These are phyloP conservation scores for Alternaria angustiovoidea DNA, from an alignment of 2,329 filamentous ascomycete species.

Conservation along the genomic window DNA sequence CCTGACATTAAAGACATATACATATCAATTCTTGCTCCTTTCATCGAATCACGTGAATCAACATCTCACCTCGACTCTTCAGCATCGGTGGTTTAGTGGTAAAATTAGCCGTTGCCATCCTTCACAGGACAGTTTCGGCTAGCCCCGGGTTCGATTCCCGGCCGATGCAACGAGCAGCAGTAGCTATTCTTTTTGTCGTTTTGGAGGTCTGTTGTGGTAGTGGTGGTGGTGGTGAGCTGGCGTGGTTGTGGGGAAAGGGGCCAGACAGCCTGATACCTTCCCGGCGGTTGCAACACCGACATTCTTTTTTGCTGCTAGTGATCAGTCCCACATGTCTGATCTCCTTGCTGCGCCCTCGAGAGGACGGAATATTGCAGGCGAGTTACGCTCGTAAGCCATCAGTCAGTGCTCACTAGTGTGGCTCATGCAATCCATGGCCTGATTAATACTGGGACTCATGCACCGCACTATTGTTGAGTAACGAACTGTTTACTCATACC, in stretches of 20 bases:
- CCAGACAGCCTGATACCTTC: background rate
- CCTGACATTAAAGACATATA: no score
- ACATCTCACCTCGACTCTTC: background rate
- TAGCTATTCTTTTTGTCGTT: background rate
- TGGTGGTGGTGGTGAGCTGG: background rate
- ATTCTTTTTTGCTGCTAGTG: background rate
- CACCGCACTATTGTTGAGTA: background rate
- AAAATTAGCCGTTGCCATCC: constrained; percentile 25
- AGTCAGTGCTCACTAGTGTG: background rate
- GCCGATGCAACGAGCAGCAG: background rate
- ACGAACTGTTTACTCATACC: background rate
- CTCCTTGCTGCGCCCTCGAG: background rate
- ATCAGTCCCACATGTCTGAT: background rate
- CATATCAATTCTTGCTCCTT: background rate
- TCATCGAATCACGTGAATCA: constrained; percentile 7
- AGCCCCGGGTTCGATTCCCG: constrained; percentile 21
- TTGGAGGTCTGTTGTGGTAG: background rate
- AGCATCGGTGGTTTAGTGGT: constrained; percentile 26
- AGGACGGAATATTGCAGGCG: background rate
- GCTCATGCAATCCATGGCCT: background rate
- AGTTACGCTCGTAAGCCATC: background rate
- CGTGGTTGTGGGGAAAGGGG: background rate
- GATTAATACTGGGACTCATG: background rate
- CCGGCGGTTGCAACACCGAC: background rate
- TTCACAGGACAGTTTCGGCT: constrained; percentile 13